Conservation (phyloP, 2,329 filamentous ascomycete species). For the Cephalotrichum gorgonifer region DNA sequence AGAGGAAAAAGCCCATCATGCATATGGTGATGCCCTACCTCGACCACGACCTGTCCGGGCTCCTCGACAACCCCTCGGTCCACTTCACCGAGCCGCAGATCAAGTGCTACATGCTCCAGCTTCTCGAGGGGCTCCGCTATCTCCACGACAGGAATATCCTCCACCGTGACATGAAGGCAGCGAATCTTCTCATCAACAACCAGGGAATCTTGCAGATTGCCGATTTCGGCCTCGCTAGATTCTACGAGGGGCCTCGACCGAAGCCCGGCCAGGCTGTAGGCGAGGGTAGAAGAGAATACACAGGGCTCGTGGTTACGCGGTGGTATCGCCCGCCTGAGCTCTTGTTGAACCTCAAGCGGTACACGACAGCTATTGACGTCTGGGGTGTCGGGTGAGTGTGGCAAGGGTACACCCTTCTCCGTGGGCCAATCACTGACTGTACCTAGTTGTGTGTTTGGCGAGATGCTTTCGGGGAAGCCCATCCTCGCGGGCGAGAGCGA, state of each 20-base stretch:
- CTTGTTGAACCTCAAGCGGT: constrained; percentile 73
- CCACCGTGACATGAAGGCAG: constrained; percentile 97
- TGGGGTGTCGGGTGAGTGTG: constrained; percentile 90
- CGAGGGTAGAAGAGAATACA: constrained; percentile 82
- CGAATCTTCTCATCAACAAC: constrained; percentile 94
- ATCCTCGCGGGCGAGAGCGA: constrained; percentile 89
- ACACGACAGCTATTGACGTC: constrained; percentile 96
- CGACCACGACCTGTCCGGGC: constrained; percentile 95
- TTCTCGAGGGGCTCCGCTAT: constrained; percentile 82
- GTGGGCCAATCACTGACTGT: background rate
- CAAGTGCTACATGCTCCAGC: constrained; percentile 94
- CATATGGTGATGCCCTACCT: constrained; percentile 99
- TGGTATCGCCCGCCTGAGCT: constrained; percentile 97
- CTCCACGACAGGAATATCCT: constrained; percentile 84
- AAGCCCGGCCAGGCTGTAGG: constrained; percentile 69
- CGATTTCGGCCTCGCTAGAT: constrained; percentile 88
- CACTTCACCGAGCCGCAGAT: constrained; percentile 82
- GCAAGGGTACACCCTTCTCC: background rate
- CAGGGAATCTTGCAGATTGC: constrained; percentile 88
- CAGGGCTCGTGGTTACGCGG: constrained; percentile 87
- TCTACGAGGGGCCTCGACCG: constrained; percentile 80
- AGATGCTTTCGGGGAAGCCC: constrained; percentile 91
- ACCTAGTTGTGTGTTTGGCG: constrained; percentile 87
- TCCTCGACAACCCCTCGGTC: constrained; percentile 89
- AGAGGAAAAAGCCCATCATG: constrained; percentile 74